Evolutionary conservation across 148 eudicot species (phyloP), one percentile per base, ranked within the genome.

Genomic region (Rhododendron mucronatum): DNA sequence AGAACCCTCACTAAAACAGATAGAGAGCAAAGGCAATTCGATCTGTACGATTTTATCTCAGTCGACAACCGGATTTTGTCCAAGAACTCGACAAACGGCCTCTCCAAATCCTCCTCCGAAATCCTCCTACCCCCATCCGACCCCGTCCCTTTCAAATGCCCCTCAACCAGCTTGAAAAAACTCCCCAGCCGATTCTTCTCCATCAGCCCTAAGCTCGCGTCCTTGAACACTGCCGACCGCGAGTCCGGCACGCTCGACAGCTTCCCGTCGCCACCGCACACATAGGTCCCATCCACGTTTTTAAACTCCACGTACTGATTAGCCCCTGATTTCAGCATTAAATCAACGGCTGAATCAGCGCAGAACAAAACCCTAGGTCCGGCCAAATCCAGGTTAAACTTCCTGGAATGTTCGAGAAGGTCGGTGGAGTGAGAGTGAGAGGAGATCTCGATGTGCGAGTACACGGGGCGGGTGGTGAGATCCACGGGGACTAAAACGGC

Each of bases 281-380:
- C 78, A 78, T 90, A 93, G 88, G 91, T 91, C 73, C 86, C 89
- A 9, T 95, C 99, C 5, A 96, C 84, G 50, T 89, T 84, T 82
- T 94, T 96, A 80, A 96, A 96, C 86, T 95, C 99, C 84, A 95
- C 84, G 83, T 95, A 95, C 80, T 93, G 88, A 84, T 90, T 92
- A 3, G 93, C 92, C 0, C 92, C 94, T 5, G 97, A 91, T 47
- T 87, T 92, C 35, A 95, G 45, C 86, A 96, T 78, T 86, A 96
- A 85, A 81, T 94, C 91, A 21, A 94, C 88, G 11, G 89, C 83
- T 0, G 91, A 63, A 82, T 95, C 99, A 44, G 96, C 92, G 83
- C 94, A 95, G 86, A 95, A 93, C 57, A 96, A 84, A 89, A 94
- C 94, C 89, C 94, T 92, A 86, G 98, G 99, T 30, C 97, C 98